Percentiles rank a stretch among this genome's conserved stretches.
Evolutionary conservation across 768 basidiomycete species (phyloP).

Genomic region (Naematelia aurantialba): DNA sequence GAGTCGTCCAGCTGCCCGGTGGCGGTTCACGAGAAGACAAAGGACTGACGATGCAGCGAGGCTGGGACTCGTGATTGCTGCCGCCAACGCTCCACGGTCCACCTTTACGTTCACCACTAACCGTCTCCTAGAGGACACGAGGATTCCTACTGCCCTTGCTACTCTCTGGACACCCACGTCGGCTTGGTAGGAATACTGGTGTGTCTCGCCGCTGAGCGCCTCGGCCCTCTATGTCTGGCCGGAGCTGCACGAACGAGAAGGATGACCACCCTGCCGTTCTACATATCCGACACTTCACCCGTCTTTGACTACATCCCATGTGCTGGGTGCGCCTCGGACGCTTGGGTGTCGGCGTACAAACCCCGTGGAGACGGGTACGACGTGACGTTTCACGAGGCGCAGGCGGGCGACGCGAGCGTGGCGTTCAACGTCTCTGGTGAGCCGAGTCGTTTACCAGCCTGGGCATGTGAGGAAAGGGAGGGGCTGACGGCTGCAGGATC

Average conservation of each 20-base stretch:
- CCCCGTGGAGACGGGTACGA: conserved; percentile 30
- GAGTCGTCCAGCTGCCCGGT: not conserved
- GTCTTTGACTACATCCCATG: conserved; percentile 28
- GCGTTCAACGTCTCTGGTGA: conserved; percentile 35
- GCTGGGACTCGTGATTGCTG: too few relatives aligned
- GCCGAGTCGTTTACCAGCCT: conserved; percentile 1
- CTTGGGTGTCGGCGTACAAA: conserved; percentile 29
- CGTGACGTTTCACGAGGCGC: conserved; percentile 32
- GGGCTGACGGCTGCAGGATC: conserved; percentile 7
- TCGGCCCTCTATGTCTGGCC: too few relatives aligned
- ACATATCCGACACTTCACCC: conserved; percentile 40
- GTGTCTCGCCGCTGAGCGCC: too few relatives aligned
- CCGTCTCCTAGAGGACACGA: too few relatives aligned
- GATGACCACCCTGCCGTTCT: conserved; percentile 19
- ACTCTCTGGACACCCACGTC: too few relatives aligned
- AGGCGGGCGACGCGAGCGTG: conserved; percentile 6
- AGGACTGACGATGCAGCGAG: not conserved
- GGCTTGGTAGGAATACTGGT: too few relatives aligned
- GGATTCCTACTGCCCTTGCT: too few relatives aligned
- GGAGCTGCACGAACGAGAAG: too few relatives aligned
- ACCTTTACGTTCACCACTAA: too few relatives aligned
- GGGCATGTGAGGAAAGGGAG: not conserved
- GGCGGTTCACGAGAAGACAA: not conserved
- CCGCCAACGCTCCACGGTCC: too few relatives aligned
- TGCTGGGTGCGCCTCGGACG: conserved; percentile 6